Evolutionary conservation across 1,139 yeast species (phyloP), one percentile per base, ranked within the genome.

Genomic region (Zhuliangozyma parablackwelliae): DNA sequence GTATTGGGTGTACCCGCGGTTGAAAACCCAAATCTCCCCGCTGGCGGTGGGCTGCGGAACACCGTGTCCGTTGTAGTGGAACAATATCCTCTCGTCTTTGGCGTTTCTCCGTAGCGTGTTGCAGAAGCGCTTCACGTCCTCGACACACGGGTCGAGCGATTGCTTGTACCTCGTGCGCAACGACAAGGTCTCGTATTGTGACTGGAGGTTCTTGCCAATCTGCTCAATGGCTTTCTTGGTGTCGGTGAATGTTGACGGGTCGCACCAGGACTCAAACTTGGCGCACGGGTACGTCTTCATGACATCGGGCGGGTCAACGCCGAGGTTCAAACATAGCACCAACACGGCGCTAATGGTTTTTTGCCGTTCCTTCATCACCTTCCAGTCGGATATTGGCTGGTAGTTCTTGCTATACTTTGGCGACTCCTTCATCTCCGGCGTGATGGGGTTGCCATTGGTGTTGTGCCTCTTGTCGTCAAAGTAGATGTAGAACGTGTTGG

Each of bases 11-110:
- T 90, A 94, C 1, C 96, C 96, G 49, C 97, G 69, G 59, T 92
- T 92, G 63, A 92, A 92, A 11, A 94, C 97, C 99, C 99, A 92
- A 20, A 92, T 88, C 55, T 92, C 99, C n/a, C 99, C 99, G 37
- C 90, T 80, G 24, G 89, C 80, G 0, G 98, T 94, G 1, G 99
- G 98, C 48, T 89, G 89, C 0, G 99, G 99, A 2, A 92, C 99
- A 12, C 99, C 99, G 55, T 92, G 99, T 4, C 99, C 99, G 53
- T 92, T 92, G 57, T 94, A 92, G 57, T 94, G 98, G 59, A 92
- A 92, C 37, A 92, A 59, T 9, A 90, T 84, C 38, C 98, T 72
- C 54, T 83, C 90, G 45, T 92, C 97, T 53, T 92, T 86, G 5
- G 97, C 96, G 40, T 86, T 85, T 40, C 97, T 72, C 49, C 98